Evolutionary conservation across 192 early-diverging fungal species (phyloP).

Genomic region (Entomortierella parvispora): DNA sequence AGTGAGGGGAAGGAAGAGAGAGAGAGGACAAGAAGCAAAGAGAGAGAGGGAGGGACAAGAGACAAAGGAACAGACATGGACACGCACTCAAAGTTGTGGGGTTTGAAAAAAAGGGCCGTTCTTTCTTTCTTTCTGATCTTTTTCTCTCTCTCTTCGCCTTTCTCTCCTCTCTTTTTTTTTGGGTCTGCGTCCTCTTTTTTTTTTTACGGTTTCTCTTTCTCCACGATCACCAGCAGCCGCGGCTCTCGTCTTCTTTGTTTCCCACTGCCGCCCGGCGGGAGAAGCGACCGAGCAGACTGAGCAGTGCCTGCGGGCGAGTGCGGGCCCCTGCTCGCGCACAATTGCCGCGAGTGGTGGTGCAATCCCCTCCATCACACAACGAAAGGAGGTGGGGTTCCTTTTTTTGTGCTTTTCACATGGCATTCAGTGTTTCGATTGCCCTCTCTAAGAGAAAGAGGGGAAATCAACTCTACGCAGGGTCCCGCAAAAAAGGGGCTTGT

Average conservation of each 20-base stretch:
- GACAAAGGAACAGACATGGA: too few relatives aligned
- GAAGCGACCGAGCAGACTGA: too few relatives aligned
- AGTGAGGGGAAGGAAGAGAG: not conserved
- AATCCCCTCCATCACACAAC: too few relatives aligned
- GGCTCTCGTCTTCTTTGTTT: too few relatives aligned
- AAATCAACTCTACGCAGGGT: slow-evolving; percentile 1
- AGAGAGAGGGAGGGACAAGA: not conserved
- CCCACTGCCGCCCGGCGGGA: too few relatives aligned
- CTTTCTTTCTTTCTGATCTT: not conserved
- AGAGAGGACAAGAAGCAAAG: not conserved
- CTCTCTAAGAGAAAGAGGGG: not conserved
- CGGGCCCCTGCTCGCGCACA: too few relatives aligned
- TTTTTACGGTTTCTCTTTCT: not conserved
- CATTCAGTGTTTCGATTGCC: not conserved
- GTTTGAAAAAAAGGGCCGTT: slow-evolving; percentile 10
- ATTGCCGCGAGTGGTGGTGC: too few relatives aligned
- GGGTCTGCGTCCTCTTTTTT: slow-evolving; percentile 5
- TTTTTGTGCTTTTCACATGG: slow-evolving; percentile 15
- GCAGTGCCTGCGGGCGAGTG: too few relatives aligned
- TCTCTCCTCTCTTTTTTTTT: slow-evolving; percentile 1
- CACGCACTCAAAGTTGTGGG: slow-evolving; percentile 36
- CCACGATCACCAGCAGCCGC: not conserved
- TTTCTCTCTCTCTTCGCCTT: not conserved
- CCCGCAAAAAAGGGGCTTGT: too few relatives aligned
- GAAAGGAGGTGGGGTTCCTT: not conserved